Evolutionary conservation across 108 stramenopile genomes (phyloP), one percentile per base, ranked within the genome.

Genomic region (Phaeodactylum tricornutum): DNA sequence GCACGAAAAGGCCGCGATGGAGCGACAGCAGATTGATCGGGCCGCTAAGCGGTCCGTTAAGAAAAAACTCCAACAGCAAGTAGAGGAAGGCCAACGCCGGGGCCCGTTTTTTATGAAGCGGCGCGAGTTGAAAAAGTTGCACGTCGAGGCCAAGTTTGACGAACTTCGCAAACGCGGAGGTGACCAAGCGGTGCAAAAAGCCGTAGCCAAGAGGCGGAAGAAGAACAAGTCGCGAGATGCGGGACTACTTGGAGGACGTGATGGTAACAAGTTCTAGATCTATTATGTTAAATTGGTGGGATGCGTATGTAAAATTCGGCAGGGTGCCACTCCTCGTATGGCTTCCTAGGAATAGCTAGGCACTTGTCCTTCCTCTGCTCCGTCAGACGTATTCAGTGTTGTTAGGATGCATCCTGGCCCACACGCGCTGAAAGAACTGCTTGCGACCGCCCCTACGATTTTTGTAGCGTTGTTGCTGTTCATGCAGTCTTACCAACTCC

Each of bases 61-160:
- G 55, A 52, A 61, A 36, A 81, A 78, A 50, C 59, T 92, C 7
- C 62, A 66, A 21, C 67, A 74, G 7, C 67, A 86, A 12, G 81
- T 85, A 12, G 84, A 65, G 30, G 44, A 55, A 23, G 81, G 84
- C 25, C 69, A 75, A 32, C 51, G 67, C 20, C 50, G 57, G 43
- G 35, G 48, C 8, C 75, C 75, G 3, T 74, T 52, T 24, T 92
- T 72, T 58, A 76, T 71, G 56, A 92, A 92, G 62, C 61, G 79
- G 20, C 65, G 67, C 35, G 91, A 92, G 30, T 43, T 73, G 61
- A 59, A 64, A 48, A 50, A 47, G 43, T 56, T 83, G 74, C 76
- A 84, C 50, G 37, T 81, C 40, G 85, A 92, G 52, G 91, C 86
- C 36, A 85, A 81, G 63, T 81, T 84, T 52, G 86, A 87, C 35